Evolutionary conservation across 2,329 filamentous ascomycete genomes (phyloP), one percentile per base, ranked within the genome.

Genomic region (Dactylonectria macrodidyma): DNA sequence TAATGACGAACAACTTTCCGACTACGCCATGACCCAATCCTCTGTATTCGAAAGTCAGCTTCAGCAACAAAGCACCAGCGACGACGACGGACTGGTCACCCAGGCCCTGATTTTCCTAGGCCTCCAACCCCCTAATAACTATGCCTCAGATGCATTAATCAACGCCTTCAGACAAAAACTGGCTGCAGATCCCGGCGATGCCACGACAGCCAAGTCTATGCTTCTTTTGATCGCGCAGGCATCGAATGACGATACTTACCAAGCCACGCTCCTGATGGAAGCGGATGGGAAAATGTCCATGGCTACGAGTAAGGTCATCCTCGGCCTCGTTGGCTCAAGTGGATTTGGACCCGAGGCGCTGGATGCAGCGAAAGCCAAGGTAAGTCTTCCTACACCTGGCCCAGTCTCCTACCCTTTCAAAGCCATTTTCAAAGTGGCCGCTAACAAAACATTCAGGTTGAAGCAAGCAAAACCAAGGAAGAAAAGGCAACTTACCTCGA

Each of bases 11-110:
- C 64, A 75, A 11, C 74, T 83, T 2, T 78, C 77, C 16, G 78
- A 82, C 48, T 83, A 79, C 59, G 81, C 80, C 11, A 76, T 80
- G 6, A 82, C 75, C 0, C 81, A 83, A 64, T 81, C 78, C 9
- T 82, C 81, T 2, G 74, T 82, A 22, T 83, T 80, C 48, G 81
- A 82, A n/a, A 82, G 77, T 59, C 80, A 81, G 61, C 70, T 74
- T 1, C 76, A 78, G 52, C 66, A 65, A 10, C 78, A 78, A 36
- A 70, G 62, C 9, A 74, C 66, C 1, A 61, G 64, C 19, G 78
- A 81, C 22, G 81, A 82, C 33, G 75, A 76, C 19, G 78, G 75
- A 6, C 59, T 81, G 6, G 72, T 78, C 12, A 71, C 76, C 5
- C 75, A 82, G 65, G 81, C 81, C 2, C 65, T 82, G 36, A 66